These are phyloP conservation scores for Aspergillus sp. DNA, from an alignment of 2,329 filamentous ascomycete species.

Conservation along the genomic window DNA sequence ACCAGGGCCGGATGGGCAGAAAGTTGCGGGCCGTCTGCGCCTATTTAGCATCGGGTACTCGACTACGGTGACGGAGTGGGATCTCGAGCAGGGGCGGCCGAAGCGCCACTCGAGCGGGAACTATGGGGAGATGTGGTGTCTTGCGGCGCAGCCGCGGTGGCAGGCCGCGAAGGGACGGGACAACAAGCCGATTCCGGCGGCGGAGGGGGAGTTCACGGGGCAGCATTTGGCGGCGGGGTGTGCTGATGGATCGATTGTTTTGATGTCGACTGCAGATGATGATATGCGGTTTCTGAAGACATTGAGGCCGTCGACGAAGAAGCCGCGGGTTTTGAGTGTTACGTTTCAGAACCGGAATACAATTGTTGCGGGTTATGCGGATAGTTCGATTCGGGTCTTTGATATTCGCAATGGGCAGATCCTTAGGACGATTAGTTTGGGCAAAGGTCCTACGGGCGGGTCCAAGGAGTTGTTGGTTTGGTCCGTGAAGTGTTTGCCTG, in stretches of 20 bases:
- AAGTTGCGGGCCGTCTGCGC: conserved; percentile 69
- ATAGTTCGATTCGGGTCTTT: conserved; percentile 90
- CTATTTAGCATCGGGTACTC: conserved; percentile 97
- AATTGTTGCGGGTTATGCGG: conserved; percentile 89
- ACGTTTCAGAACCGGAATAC: conserved; percentile 82
- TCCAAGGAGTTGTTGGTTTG: conserved; percentile 87
- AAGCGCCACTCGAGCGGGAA: conserved; percentile 84
- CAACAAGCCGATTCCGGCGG: conserved; percentile 32
- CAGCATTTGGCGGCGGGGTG: conserved; percentile 82
- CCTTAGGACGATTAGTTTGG: conserved; percentile 80
- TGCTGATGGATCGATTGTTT: conserved; percentile 82
- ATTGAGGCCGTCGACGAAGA: conserved; percentile 76
- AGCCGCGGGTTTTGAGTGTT: conserved; percentile 85
- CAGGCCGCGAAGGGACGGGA: conserved; percentile 40
- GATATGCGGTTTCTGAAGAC: conserved; percentile 78
- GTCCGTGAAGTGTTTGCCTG: conserved; percentile 84
- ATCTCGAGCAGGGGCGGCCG: conserved; percentile 75
- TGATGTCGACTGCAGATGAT: conserved; percentile 82
- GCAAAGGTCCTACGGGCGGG: conserved; percentile 72
- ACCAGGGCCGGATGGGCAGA: conserved; percentile 53
- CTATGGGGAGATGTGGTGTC: conserved; percentile 95
- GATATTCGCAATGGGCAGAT: conserved; percentile 77
- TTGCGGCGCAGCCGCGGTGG: conserved; percentile 76
- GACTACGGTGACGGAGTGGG: conserved; percentile 91
- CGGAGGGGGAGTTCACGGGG: conserved; percentile 41